phyloP scores from a whole-genome alignment of 116 monocot species.

The Dioscorea cayenensis region DNA sequence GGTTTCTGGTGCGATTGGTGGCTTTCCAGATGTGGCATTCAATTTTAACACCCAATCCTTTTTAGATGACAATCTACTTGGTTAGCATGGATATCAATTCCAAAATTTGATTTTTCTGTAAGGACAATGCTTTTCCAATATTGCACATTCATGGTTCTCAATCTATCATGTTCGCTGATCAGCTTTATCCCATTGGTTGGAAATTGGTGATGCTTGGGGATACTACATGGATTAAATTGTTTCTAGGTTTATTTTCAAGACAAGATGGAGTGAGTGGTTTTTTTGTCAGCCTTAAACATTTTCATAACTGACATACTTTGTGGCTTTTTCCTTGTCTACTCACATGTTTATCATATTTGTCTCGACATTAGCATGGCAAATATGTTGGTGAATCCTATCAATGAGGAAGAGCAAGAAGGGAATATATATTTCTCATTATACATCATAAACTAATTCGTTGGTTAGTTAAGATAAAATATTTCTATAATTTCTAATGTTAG shows the following conservation, averaged over 20 bases:
- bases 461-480: no score
- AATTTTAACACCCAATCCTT: constrained; percentile 92
- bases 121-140: background rate
- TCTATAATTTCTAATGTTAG: no score
- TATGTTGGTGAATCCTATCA: background rate
- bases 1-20: constrained; percentile 90
- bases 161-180: constrained; percentile 43
- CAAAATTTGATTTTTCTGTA: background rate
- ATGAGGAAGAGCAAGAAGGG: no score
- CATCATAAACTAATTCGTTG: no score
- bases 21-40: constrained; percentile 90
- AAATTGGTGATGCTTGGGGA: constrained; percentile 93
- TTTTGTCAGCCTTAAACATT: constrained; percentile 55
- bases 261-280: constrained; percentile 97
- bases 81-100: constrained; percentile 33
- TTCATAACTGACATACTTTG: background rate
- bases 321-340: background rate
- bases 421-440: no score
- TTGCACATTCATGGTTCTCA: background rate
- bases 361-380: background rate
- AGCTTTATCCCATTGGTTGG: constrained; percentile 72
- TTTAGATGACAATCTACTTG: constrained; percentile 83
- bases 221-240: constrained; percentile 95
- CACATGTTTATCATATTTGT: background rate
- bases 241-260: constrained; percentile 76